Conservation (phyloP, 2,329 filamentous ascomycete species). For the Pseudocercospora eumusae region DNA sequence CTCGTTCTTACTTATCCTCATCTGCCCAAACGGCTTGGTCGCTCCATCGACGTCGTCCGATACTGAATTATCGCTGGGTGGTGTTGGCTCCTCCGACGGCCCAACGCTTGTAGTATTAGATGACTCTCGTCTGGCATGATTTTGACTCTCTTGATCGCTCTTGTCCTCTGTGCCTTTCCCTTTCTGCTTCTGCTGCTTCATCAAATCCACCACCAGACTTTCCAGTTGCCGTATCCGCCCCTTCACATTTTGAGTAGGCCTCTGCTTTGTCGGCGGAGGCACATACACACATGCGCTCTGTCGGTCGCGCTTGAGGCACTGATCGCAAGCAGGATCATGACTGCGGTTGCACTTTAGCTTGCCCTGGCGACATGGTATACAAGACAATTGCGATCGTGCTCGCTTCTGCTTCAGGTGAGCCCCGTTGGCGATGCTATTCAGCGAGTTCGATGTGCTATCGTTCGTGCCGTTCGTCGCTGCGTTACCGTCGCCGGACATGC, state of each 20-base stretch:
- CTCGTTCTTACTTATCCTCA: slow-evolving; percentile 75
- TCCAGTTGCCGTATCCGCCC: slow-evolving; percentile 41
- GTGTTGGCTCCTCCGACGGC: slow-evolving; percentile 31
- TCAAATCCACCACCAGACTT: slow-evolving; percentile 40
- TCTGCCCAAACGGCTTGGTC: slow-evolving; percentile 73
- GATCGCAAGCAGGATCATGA: slow-evolving; percentile 41
- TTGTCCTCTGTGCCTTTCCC: slow-evolving; percentile 3
- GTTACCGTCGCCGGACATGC: slow-evolving; percentile 7
- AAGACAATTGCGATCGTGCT: slow-evolving; percentile 41
- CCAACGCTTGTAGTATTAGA: slow-evolving; percentile 9
- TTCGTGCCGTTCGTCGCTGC: slow-evolving; percentile 5
- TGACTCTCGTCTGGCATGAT: background rate
- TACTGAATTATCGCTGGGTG: slow-evolving; percentile 34
- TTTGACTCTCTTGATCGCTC: background rate
- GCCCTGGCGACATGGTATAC: slow-evolving; percentile 40
- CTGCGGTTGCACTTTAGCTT: slow-evolving; percentile 43
- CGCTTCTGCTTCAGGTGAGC: slow-evolving; percentile 40
- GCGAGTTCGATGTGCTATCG: slow-evolving; percentile 6
- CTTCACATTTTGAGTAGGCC: slow-evolving; percentile 40
- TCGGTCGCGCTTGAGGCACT: slow-evolving; percentile 41
- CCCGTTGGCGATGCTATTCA: slow-evolving; percentile 24
- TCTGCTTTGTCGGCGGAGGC: slow-evolving; percentile 38
- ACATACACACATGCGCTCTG: slow-evolving; percentile 38
- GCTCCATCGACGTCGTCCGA: slow-evolving; percentile 51
- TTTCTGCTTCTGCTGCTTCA: slow-evolving; percentile 36